Percentiles rank a stretch among this genome's conserved stretches.
Evolutionary conservation across 2,329 filamentous ascomycete species (phyloP).

Genomic region (Didymosphaeria variabile): DNA sequence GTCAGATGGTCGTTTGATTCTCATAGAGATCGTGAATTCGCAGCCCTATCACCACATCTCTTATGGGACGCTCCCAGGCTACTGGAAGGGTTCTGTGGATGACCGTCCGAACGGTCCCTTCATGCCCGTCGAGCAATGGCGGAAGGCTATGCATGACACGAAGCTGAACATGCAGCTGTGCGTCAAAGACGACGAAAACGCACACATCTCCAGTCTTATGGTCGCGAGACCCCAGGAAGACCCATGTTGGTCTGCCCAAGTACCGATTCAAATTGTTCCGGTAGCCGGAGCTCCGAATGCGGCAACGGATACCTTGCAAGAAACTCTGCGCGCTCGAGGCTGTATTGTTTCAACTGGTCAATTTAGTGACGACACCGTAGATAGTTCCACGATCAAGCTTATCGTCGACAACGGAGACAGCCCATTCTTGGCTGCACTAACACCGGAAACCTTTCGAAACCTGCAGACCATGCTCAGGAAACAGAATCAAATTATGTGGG

Average conservation of each 20-base stretch:
- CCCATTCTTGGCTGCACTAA: background rate
- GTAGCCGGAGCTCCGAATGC: background rate
- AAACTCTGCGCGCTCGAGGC: background rate
- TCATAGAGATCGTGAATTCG: conserved; percentile 8
- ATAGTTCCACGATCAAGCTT: background rate
- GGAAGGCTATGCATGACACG: background rate
- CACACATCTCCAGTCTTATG: conserved; percentile 2
- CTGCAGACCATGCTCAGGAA: background rate
- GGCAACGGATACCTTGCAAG: background rate
- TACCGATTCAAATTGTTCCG: background rate
- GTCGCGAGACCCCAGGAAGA: background rate
- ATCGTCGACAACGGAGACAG: conserved; percentile 3
- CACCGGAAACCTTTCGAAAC: background rate
- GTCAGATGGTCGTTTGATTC: conserved; percentile 17
- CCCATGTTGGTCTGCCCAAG: background rate
- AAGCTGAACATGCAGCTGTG: conserved; percentile 3
- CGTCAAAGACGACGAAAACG: conserved; percentile 4
- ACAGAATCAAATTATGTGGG: background rate
- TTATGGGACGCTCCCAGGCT: conserved; percentile 4
- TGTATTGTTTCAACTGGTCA: background rate
- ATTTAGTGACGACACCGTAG: background rate
- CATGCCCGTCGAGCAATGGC: conserved; percentile 3
- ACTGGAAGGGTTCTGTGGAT: conserved; percentile 5
- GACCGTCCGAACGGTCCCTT: conserved; percentile 8
- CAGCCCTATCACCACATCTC: conserved; percentile 4